Conservation (phyloP, 306 rosid species). For the Castanospermum australe region DNA sequence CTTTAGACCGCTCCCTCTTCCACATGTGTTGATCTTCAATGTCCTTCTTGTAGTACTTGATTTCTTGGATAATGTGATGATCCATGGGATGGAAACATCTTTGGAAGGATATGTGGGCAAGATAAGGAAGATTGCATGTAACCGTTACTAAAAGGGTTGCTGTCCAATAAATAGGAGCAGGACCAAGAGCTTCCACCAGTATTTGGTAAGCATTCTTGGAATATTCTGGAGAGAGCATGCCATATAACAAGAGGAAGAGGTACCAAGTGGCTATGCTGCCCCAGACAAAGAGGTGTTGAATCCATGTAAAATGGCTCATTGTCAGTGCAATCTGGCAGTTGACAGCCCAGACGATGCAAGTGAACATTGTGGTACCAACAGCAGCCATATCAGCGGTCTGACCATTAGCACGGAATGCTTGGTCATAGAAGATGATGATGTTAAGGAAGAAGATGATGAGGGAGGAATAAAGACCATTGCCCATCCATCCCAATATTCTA, state of each 20-base stretch:
- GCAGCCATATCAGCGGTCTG: slow-evolving; percentile 84
- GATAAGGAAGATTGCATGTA: slow-evolving; percentile 85
- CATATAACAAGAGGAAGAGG: slow-evolving; percentile 75
- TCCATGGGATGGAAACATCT: slow-evolving; percentile 91
- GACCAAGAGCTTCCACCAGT: slow-evolving; percentile 78
- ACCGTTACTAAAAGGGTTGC: slow-evolving; percentile 69
- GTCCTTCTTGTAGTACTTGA: slow-evolving; percentile 79
- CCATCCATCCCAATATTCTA: slow-evolving; percentile 95
- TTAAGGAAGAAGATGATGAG: slow-evolving; percentile 74
- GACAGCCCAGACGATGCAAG: slow-evolving; percentile 90
- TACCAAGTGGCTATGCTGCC: slow-evolving; percentile 91
- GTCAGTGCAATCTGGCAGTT: slow-evolving; percentile 95
- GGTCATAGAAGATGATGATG: slow-evolving; percentile 73
- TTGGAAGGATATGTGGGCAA: slow-evolving; percentile 79
- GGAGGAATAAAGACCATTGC: slow-evolving; percentile 85
- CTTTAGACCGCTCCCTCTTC: slow-evolving; percentile 83
- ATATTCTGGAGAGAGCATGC: slow-evolving; percentile 57
- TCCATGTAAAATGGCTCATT: slow-evolving; percentile 99
- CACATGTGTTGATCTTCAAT: slow-evolving; percentile 85
- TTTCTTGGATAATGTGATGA: slow-evolving; percentile 88
- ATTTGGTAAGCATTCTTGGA: slow-evolving; percentile 66
- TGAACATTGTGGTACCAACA: slow-evolving; percentile 91
- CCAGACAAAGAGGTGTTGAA: slow-evolving; percentile 87
- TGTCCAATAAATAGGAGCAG: slow-evolving; percentile 85
- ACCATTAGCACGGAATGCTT: slow-evolving; percentile 82